Percentiles rank a stretch among this genome's conserved stretches.
Conservation (phyloP, 805 yeast species). For the Phaffomyces opuntiae region DNA sequence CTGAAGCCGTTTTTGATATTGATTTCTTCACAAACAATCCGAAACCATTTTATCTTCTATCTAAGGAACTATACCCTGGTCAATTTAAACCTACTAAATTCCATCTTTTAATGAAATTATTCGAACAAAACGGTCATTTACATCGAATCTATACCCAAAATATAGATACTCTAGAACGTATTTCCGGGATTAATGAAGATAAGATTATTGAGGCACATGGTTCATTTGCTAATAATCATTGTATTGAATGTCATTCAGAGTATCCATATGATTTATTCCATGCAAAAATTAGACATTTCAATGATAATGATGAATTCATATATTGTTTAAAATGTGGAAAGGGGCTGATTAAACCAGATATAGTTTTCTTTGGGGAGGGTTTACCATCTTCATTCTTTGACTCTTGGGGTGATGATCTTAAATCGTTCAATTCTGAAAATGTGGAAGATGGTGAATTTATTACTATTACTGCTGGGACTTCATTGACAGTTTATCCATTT, state of each 20-base stretch:
- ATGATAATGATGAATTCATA: conserved; percentile 23
- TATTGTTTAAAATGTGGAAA: conserved; percentile 49
- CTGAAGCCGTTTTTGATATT: conserved; percentile 94
- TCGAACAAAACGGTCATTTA: conserved; percentile 57
- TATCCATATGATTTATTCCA: conserved; percentile 44
- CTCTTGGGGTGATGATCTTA: conserved; percentile 50
- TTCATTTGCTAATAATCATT: conserved; percentile 77
- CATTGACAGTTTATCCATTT: conserved; percentile 85
- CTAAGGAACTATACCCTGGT: conserved; percentile 84
- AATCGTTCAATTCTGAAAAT: conserved; percentile 7
- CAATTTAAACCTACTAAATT: conserved; percentile 77
- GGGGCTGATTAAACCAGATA: conserved; percentile 86
- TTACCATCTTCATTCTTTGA: conserved; percentile 68
- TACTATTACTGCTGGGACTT: conserved; percentile 88
- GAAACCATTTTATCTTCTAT: conserved; percentile 75
- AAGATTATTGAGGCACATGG: conserved; percentile 90
- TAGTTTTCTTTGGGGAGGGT: conserved; percentile 90
- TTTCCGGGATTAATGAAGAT: conserved; percentile 66
- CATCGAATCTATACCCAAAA: conserved; percentile 84
- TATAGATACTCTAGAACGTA: conserved; percentile 84
- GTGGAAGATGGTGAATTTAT: conserved; percentile 43
- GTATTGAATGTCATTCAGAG: conserved; percentile 63
- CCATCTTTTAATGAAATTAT: conserved; percentile 62
- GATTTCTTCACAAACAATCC: conserved; percentile 74
- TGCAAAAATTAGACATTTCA: conserved; percentile 23